Percentiles rank a stretch among this genome's conserved stretches.
Conservation (phyloP, 208 protist genomes). For the Crithidia fasciculata region DNA sequence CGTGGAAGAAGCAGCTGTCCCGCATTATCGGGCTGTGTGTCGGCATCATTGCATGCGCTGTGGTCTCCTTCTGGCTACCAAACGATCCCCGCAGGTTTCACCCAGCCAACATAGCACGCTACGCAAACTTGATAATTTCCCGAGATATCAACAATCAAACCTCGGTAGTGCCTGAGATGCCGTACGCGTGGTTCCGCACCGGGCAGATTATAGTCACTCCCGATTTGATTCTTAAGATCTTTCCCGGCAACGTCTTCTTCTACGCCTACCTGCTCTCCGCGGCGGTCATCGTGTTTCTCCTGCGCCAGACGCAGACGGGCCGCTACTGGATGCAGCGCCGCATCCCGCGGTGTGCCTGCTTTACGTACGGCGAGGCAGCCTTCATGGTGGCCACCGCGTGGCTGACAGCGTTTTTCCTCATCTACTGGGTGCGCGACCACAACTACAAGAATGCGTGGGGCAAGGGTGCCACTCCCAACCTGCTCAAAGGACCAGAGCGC, state of each 20-base stretch:
- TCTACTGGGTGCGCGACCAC: constrained; percentile 73
- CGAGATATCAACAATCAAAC: constrained; percentile 4
- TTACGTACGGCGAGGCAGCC: constrained; percentile 35
- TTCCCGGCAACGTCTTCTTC: constrained; percentile 72
- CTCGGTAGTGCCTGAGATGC: constrained; percentile 49
- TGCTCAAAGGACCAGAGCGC: constrained; percentile 32
- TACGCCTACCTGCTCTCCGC: constrained; percentile 50
- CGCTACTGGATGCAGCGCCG: constrained; percentile 34
- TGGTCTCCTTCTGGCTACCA: constrained; percentile 57
- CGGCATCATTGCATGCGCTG: constrained; percentile 30
- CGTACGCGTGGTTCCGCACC: constrained; percentile 50
- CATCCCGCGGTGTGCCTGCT: constrained; percentile 21
- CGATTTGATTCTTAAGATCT: constrained; percentile 54
- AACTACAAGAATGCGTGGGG: constrained; percentile 51
- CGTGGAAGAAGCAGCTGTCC: constrained; percentile 15
- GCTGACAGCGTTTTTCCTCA: constrained; percentile 47
- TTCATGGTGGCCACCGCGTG: constrained; percentile 38
- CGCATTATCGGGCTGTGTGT: constrained; percentile 23
- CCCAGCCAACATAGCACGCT: constrained; percentile 32
- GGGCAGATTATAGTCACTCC: constrained; percentile 35
- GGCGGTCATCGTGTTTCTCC: constrained; percentile 28
- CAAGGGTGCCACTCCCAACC: neutral
- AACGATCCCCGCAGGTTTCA: constrained; percentile 47
- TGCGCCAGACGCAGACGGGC: constrained; percentile 33
- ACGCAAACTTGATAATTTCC: constrained; percentile 15